These are phyloP conservation scores for Mycena rosella DNA, from an alignment of 768 basidiomycete genomes.

Conservation along the genomic window DNA sequence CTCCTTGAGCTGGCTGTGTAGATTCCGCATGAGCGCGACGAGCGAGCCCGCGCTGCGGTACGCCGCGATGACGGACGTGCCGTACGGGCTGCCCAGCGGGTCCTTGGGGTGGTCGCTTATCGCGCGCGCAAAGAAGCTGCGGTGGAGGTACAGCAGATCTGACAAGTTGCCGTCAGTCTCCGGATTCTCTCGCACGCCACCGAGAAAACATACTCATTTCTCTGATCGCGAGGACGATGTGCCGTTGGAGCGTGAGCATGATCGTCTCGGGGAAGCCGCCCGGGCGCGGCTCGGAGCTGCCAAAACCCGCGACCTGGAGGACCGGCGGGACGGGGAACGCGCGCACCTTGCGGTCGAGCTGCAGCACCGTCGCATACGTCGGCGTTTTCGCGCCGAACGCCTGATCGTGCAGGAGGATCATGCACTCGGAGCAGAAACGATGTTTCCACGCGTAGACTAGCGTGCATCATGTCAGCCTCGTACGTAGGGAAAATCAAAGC, in stretches of 20 bases:
- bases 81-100: constrained; percentile 78
- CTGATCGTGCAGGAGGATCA: constrained; percentile 77
- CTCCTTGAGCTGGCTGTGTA: constrained; percentile 73
- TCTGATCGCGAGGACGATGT: constrained; percentile 75
- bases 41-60: constrained; percentile 81
- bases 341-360: constrained; percentile 74
- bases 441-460: constrained; percentile 80
- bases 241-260: constrained; percentile 71
- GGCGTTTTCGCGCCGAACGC: constrained; percentile 79
- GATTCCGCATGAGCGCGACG: constrained; percentile 77
- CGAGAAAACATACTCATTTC: constrained; percentile 69
- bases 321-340: constrained; percentile 76
- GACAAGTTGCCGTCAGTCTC: constrained; percentile 19
- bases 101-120: constrained; percentile 82
- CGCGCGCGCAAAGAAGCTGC: constrained; percentile 80
- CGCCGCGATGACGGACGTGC: constrained; percentile 79
- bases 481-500: constrained; percentile 8
- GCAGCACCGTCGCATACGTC: constrained; percentile 75
- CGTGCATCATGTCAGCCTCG: constrained; percentile 13
- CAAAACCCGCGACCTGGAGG: constrained; percentile 78
- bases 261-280: constrained; percentile 62
- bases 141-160: constrained; percentile 80
- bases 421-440: constrained; percentile 74
- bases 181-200: constrained; percentile 8
- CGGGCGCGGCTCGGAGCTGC: constrained; percentile 62